Evolutionary conservation across 2,329 filamentous ascomycete species (phyloP), one percentile per base, ranked within the genome.

Genomic region (Exserohilum turcica): DNA sequence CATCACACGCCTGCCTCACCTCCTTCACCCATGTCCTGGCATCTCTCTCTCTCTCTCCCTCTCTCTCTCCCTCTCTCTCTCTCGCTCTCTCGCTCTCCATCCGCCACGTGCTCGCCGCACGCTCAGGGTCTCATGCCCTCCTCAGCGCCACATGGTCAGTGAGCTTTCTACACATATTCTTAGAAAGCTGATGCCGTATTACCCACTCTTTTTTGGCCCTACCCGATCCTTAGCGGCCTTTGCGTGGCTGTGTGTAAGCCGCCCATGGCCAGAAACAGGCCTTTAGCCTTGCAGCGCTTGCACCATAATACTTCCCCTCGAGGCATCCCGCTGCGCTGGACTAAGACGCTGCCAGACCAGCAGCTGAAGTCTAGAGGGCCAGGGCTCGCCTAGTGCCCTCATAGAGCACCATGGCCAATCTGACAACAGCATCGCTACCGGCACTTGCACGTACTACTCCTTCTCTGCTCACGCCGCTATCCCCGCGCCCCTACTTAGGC

Each of bases 181-280:
- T 73, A 71, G 70, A 67, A 66, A 64, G 67, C 67, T 70, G 68
- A 67, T 66, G 68, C 63, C 62, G 65, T 63, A 64, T 64, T 59
- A 60, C 61, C 52, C 58, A 54, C 39, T 45, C 50, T 60, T 59
- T 59, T 56, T 67, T 68, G 46, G 44, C 67, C 62, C 48, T 37
- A 64, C 59, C 19, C 43, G 62, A 57, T 46, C 8, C 38, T 54
- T 56, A 60, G 66, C 63, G 60, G 59, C 32, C 56, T 66, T 60
- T 57, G 40, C 66, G 70, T 67, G 71, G 71, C 70, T 72, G 71
- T 73, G 71, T 65, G 52, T 58, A 46, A 70, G 64, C 66, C 62
- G 63, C 61, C 56, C 59, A 53, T 47, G 43, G 31, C 64, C 63
- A 56, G 45, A 66, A 63, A 48, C 54, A 62, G 65, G 52, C 35